phyloP scores from a whole-genome alignment of 352 stramenopile genomes.

The Phytopythium cucurbitacearum region DNA sequence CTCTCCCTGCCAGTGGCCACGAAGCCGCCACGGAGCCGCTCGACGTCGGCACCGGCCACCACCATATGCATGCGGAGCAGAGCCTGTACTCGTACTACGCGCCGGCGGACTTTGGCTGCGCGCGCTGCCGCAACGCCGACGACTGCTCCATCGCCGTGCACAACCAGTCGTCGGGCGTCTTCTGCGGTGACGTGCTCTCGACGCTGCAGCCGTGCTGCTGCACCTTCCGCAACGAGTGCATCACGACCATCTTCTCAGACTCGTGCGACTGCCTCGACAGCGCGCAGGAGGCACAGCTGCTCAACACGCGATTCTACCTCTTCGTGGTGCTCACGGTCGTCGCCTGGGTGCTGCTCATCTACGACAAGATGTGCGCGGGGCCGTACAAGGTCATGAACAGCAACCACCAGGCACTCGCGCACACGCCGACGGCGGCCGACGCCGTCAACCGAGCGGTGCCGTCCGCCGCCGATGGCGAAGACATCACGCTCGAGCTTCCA shows the following conservation, averaged over 20 bases:
- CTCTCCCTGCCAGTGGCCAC: too few species aligned
- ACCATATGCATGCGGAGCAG: slow-evolving; percentile 11
- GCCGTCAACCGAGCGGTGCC: slow-evolving; percentile 13
- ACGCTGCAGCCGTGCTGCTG: slow-evolving; percentile 76
- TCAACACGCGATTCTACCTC: slow-evolving; percentile 68
- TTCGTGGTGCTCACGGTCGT: slow-evolving; percentile 60
- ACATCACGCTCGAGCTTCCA: slow-evolving; percentile 1
- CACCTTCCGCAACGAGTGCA: slow-evolving; percentile 68
- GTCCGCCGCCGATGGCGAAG: slow-evolving; percentile 31
- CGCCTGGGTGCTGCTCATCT: slow-evolving; percentile 54
- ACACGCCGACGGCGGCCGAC: slow-evolving; percentile 39
- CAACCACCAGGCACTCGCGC: slow-evolving; percentile 58
- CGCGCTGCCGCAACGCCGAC: slow-evolving; percentile 44
- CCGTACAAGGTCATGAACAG: slow-evolving; percentile 83
- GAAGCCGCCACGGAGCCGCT: too few species aligned
- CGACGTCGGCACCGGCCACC: background rate
- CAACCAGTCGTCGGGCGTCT: slow-evolving; percentile 49
- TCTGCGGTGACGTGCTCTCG: slow-evolving; percentile 59
- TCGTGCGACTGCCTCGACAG: slow-evolving; percentile 66
- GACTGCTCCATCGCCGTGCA: slow-evolving; percentile 65
- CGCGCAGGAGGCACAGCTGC: slow-evolving; percentile 47
- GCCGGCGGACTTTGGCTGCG: slow-evolving; percentile 40
- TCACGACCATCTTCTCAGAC: slow-evolving; percentile 70
- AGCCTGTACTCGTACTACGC: slow-evolving; percentile 27
- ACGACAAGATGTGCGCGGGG: slow-evolving; percentile 70